Percentiles rank a stretch among this genome's conserved stretches.
These are phyloP conservation scores for Phoma sp. DNA, from an alignment of 2,329 filamentous ascomycete genomes.

Conservation along the genomic window DNA sequence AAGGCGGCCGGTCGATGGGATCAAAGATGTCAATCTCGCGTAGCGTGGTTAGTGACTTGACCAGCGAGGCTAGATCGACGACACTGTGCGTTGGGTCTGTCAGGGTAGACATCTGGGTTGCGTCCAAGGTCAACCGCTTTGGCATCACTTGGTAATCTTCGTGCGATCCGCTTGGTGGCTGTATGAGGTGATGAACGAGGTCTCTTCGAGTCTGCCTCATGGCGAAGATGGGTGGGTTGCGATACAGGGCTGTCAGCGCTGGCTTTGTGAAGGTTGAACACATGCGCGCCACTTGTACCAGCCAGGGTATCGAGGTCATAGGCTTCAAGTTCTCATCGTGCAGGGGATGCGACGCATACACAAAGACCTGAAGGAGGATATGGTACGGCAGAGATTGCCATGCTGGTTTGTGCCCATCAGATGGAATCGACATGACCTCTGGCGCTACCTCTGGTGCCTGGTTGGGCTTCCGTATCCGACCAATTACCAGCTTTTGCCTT, in stretches of 20 bases:
- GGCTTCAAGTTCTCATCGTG: slow-evolving; percentile 56
- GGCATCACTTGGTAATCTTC: slow-evolving; percentile 75
- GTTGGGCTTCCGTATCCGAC: slow-evolving; percentile 39
- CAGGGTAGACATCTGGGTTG: slow-evolving; percentile 63
- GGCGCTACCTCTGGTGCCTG: slow-evolving; percentile 1
- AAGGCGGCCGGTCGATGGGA: slow-evolving; percentile 71
- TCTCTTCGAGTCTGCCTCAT: slow-evolving; percentile 55
- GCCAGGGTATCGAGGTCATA: slow-evolving; percentile 63
- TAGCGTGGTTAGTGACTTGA: slow-evolving; percentile 71
- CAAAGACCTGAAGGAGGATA: slow-evolving; percentile 73
- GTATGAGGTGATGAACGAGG: slow-evolving; percentile 63
- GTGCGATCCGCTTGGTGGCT: slow-evolving; percentile 46
- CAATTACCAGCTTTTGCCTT: slow-evolving; percentile 27
- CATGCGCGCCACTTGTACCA: slow-evolving; percentile 67
- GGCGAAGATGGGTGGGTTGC: slow-evolving; percentile 69
- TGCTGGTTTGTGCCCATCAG: slow-evolving; percentile 36
- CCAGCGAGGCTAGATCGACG: slow-evolving; percentile 64
- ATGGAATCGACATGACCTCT: slow-evolving; percentile 26
- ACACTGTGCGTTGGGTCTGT: slow-evolving; percentile 62
- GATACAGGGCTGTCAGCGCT: slow-evolving; percentile 75
- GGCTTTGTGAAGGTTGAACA: slow-evolving; percentile 73
- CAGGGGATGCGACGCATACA: slow-evolving; percentile 68
- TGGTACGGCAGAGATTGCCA: slow-evolving; percentile 66
- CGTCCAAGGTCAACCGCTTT: slow-evolving; percentile 73
- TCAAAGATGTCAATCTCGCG: slow-evolving; percentile 76